These are phyloP conservation scores for Fusarium humuli DNA, from an alignment of 2,329 filamentous ascomycete species.

Conservation along the genomic window DNA sequence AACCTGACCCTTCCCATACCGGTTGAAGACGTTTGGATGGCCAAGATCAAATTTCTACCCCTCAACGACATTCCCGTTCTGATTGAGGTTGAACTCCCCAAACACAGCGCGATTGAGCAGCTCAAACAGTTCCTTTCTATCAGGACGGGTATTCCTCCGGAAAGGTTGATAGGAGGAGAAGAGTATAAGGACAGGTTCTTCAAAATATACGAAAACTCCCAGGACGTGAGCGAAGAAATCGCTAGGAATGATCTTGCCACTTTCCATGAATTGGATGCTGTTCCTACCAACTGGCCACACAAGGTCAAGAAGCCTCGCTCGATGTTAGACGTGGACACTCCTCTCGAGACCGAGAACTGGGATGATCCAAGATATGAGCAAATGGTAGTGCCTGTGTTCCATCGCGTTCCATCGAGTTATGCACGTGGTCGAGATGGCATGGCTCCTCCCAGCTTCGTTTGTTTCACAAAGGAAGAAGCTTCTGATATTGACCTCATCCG, in stretches of 20 bases:
- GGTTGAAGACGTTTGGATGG: constrained; percentile 83
- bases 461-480: constrained; percentile 79
- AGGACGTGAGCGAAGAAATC: constrained; percentile 79
- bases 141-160: constrained; percentile 71
- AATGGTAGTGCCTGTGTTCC: constrained; percentile 78
- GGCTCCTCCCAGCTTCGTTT: constrained; percentile 75
- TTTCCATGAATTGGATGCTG: constrained; percentile 79
- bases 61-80: constrained; percentile 76
- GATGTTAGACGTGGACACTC: constrained; percentile 61
- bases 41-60: constrained; percentile 81
- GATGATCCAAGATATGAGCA: constrained; percentile 72
- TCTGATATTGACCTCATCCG: constrained; percentile 76
- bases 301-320: constrained; percentile 65
- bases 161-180: constrained; percentile 82
- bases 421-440: constrained; percentile 48
- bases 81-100: constrained; percentile 83
- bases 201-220: constrained; percentile 80
- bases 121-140: constrained; percentile 78
- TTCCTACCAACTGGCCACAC: constrained; percentile 81
- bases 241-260: constrained; percentile 72
- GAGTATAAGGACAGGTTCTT: constrained; percentile 88
- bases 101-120: constrained; percentile 74
- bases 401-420: constrained; percentile 60
- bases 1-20: constrained; percentile 92
- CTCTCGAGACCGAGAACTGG: constrained; percentile 60